phyloP scores from a whole-genome alignment of 1,284 basidiomycete species.

The Papiliotrema terrestris region DNA sequence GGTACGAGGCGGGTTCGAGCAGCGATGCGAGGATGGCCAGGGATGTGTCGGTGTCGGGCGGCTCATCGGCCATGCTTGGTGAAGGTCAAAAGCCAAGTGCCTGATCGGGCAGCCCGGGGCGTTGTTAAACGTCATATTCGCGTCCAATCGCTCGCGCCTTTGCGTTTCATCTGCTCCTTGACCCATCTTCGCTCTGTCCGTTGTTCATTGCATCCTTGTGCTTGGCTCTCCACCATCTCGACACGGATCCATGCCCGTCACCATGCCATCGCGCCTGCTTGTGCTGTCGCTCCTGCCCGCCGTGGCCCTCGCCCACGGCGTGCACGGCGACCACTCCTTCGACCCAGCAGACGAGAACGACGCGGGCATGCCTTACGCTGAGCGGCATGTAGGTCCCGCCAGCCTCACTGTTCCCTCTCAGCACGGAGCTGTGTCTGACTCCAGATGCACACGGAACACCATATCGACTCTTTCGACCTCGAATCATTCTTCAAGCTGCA shows the following conservation, averaged over 20 bases:
- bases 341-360: conserved; percentile 31
- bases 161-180: too few relatives aligned
- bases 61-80: not conserved
- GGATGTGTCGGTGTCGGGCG: conserved; percentile 27
- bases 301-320: conserved; percentile 14
- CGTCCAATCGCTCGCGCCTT: too few relatives aligned
- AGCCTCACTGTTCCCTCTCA: too few relatives aligned
- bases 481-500: conserved; percentile 60
- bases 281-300: conserved; percentile 7
- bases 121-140: too few relatives aligned
- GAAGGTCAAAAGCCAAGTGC: not conserved
- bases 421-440: not conserved
- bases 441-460: conserved; percentile 49
- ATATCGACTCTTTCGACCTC: conserved; percentile 48
- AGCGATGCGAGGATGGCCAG: conserved; percentile 39
- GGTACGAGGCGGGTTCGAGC: conserved; percentile 39
- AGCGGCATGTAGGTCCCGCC: conserved; percentile 55
- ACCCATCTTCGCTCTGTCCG: too few relatives aligned
- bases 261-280: conserved; percentile 10
- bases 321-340: conserved; percentile 39
- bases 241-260: too few relatives aligned
- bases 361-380: conserved; percentile 49
- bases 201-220: too few relatives aligned
- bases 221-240: too few relatives aligned
- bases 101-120: not conserved